phyloP scores from a whole-genome alignment of 2,329 filamentous ascomycete species.

The Cadophora malorum region DNA sequence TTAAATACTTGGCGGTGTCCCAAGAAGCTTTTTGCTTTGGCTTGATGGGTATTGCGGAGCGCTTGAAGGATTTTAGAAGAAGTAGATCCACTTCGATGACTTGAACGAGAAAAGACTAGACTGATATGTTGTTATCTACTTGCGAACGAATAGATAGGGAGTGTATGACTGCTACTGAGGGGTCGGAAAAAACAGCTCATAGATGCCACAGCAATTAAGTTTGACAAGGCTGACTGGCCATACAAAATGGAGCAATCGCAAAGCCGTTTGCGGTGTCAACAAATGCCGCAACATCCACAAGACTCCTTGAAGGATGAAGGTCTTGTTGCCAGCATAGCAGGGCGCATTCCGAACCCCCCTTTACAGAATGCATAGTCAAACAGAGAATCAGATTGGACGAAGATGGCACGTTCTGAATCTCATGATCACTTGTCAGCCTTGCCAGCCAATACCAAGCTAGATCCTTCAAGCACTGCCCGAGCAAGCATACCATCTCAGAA shows the following conservation, averaged over 20 bases:
- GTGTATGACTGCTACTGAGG: not conserved
- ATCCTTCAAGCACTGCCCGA: conserved; percentile 9
- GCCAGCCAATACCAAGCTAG: not conserved
- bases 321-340: not conserved
- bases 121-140: too few relatives aligned
- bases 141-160: not conserved
- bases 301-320: not conserved
- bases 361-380: not conserved
- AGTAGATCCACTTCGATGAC: conserved; percentile 10
- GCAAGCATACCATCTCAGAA: not conserved
- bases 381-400: not conserved
- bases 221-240: conserved; percentile 14
- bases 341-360: conserved; percentile 5
- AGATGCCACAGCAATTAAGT: not conserved
- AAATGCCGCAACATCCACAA: conserved; percentile 7
- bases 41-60: not conserved
- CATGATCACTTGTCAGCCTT: conserved; percentile 12
- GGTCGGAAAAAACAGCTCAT: conserved; percentile 11
- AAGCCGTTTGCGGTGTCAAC: not conserved
- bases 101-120: not conserved
- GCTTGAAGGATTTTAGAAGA: not conserved
- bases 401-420: not conserved
- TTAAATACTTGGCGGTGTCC: not conserved
- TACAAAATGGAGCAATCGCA: not conserved
- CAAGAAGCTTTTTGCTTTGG: not conserved